These are phyloP conservation scores for Lodderomyces orthopsilosis DNA, from an alignment of 1,139 yeast genomes.

Conservation along the genomic window DNA sequence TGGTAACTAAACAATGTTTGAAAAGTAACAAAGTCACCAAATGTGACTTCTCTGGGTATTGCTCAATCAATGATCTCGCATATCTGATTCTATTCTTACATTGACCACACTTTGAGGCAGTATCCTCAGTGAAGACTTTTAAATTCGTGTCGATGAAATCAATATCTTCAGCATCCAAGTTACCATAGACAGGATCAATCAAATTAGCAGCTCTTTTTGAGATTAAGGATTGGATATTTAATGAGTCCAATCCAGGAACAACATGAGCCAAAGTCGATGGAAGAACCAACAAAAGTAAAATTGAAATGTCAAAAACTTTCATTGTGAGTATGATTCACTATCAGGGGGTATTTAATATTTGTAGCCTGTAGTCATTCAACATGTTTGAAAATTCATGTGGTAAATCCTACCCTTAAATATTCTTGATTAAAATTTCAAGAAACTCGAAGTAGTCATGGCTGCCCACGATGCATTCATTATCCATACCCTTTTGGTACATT, in stretches of 20 bases:
- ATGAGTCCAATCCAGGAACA: constrained; percentile 21
- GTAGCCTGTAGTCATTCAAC: no score
- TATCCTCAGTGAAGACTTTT: constrained; percentile 23
- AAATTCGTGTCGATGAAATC: constrained; percentile 33
- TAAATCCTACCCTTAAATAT: no score
- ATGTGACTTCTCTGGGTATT: constrained; percentile 34
- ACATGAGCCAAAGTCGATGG: constrained; percentile 16
- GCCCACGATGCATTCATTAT: no score
- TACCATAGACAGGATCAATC: constrained; percentile 25
- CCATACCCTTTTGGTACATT: no score
- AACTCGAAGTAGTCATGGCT: no score
- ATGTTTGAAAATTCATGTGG: no score
- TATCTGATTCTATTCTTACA: constrained; percentile 37
- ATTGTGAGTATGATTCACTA: no score
- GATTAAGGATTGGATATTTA: constrained; percentile 20
- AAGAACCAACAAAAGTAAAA: no score
- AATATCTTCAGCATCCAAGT: constrained; percentile 24
- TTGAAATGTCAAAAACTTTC: no score
- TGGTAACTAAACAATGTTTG: constrained; percentile 32
- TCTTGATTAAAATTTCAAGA: no score
- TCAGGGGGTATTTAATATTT: no score
- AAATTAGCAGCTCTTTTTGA: constrained; percentile 18
- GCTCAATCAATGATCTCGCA: constrained; percentile 26
- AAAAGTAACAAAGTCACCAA: constrained; percentile 36
- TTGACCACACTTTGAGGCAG: constrained; percentile 33